Evolutionary conservation across 2,329 filamentous ascomycete genomes (phyloP).

Genomic region (Coccinonectria pachysandricola): DNA sequence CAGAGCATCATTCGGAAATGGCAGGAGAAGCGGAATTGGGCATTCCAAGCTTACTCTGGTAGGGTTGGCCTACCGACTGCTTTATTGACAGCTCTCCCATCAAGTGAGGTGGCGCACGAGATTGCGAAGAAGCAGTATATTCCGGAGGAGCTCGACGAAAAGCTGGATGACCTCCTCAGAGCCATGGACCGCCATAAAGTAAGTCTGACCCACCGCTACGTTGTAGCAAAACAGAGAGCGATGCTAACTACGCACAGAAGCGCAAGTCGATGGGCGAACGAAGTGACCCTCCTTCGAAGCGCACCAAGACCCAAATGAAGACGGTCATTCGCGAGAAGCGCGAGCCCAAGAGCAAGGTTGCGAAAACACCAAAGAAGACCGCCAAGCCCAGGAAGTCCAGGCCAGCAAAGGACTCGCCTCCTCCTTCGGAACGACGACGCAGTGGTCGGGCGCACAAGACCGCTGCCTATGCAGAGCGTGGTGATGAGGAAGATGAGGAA

Average conservation of each 20-base stretch:
- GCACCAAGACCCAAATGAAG: conserved; percentile 27
- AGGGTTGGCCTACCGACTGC: conserved; percentile 74
- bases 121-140: conserved; percentile 82
- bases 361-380: conserved; percentile 25
- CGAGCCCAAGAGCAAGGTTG: conserved; percentile 25
- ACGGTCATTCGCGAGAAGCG: conserved; percentile 27
- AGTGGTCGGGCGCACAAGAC: conserved; percentile 41
- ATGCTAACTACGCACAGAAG: conserved; percentile 35
- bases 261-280: conserved; percentile 45
- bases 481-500: conserved; percentile 47
- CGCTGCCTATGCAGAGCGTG: conserved; percentile 45
- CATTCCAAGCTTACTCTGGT: conserved; percentile 69
- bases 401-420: conserved; percentile 21
- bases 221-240: neutral
- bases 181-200: conserved; percentile 65
- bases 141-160: conserved; percentile 64
- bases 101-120: conserved; percentile 68
- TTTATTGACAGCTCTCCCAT: conserved; percentile 65
- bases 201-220: conserved; percentile 14
- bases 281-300: conserved; percentile 32
- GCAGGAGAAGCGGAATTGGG: conserved; percentile 78
- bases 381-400: conserved; percentile 21
- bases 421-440: conserved; percentile 40
- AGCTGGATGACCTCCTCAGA: conserved; percentile 58
- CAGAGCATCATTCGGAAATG: conserved; percentile 75